Percentiles rank a stretch among this genome's conserved stretches.
Evolutionary conservation across 352 stramenopile species (phyloP).

Genomic region (Poterioochromonas sp.): DNA sequence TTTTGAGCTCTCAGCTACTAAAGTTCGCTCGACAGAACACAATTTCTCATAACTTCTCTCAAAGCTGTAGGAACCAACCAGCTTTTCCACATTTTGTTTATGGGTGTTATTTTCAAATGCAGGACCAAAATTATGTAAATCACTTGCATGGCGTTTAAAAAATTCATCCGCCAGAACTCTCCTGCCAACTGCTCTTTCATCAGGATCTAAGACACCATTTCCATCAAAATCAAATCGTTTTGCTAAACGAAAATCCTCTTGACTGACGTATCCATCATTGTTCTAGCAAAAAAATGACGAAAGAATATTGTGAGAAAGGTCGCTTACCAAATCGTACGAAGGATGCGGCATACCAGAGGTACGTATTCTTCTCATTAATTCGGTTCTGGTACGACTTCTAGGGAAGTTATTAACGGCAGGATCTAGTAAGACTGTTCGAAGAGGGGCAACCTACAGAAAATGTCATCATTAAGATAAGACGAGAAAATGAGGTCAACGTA

Average conservation of each 20-base stretch:
- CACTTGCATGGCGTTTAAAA: constrained; percentile 15
- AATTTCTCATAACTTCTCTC: constrained; percentile 14
- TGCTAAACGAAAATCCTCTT: constrained; percentile 17
- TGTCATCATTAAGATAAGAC: background rate
- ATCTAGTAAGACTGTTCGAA: constrained; percentile 28
- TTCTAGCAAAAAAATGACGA: too few relatives aligned
- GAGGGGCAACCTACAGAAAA: background rate
- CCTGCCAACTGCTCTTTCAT: constrained; percentile 15
- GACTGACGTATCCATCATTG: constrained; percentile 29
- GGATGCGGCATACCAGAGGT: background rate
- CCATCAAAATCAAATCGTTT: constrained; percentile 35
- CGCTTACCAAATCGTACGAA: constrained; percentile 30
- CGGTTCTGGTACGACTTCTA: background rate
- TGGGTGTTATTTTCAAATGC: background rate
- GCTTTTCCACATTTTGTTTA: constrained; percentile 32
- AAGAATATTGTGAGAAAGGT: too few relatives aligned
- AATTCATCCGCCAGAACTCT: constrained; percentile 30
- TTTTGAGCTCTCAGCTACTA: background rate
- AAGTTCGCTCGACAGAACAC: background rate
- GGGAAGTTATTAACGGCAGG: constrained; percentile 32
- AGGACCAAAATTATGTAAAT: constrained; percentile 25
- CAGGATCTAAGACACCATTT: constrained; percentile 28
- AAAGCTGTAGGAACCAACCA: constrained; percentile 10
- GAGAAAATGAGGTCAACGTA: background rate
- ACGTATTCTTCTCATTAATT: constrained; percentile 24